Evolutionary conservation across 495 filamentous ascomycete genomes (phyloP).

Genomic region (Penicillium paradoxum): DNA sequence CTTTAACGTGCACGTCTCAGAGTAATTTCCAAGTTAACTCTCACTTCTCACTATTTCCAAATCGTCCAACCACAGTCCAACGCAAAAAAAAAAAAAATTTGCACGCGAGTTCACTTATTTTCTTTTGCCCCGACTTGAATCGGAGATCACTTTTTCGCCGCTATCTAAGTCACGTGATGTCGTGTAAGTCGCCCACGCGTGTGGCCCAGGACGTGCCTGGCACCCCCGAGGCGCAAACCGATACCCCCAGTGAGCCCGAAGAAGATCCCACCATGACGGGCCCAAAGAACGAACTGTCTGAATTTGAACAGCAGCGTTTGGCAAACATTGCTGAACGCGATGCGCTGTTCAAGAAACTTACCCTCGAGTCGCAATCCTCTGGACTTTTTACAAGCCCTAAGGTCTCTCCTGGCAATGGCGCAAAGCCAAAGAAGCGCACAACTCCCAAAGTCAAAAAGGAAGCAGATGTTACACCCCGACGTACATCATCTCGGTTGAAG

Average conservation of each 20-base stretch:
- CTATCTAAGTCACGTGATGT: constrained; percentile 3
- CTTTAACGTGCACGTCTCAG: not conserved
- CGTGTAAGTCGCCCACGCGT: not conserved
- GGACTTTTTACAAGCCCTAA: constrained; percentile 44
- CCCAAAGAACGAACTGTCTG: constrained; percentile 41
- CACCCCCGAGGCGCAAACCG: not conserved
- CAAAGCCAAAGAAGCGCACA: constrained; percentile 46
- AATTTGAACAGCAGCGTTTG: constrained; percentile 65
- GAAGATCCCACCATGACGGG: constrained; percentile 5
- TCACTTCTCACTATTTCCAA: not conserved
- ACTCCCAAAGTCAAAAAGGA: constrained; percentile 45
- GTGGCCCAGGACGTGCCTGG: not conserved
- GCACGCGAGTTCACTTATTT: not conserved
- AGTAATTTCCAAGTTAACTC: not conserved
- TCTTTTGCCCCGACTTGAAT: not conserved
- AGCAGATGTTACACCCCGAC: constrained; percentile 46
- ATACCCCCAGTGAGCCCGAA: not conserved
- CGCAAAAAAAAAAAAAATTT: not conserved
- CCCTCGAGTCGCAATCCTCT: constrained; percentile 48
- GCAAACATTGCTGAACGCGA: constrained; percentile 72
- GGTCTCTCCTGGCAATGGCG: constrained; percentile 18
- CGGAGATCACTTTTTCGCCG: constrained; percentile 2
- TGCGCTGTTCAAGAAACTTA: constrained; percentile 57
- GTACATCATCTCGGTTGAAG: constrained; percentile 61
- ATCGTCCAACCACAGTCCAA: not conserved